phyloP scores from a whole-genome alignment of 352 stramenopile genomes.

The Phytophthora tubulina region DNA sequence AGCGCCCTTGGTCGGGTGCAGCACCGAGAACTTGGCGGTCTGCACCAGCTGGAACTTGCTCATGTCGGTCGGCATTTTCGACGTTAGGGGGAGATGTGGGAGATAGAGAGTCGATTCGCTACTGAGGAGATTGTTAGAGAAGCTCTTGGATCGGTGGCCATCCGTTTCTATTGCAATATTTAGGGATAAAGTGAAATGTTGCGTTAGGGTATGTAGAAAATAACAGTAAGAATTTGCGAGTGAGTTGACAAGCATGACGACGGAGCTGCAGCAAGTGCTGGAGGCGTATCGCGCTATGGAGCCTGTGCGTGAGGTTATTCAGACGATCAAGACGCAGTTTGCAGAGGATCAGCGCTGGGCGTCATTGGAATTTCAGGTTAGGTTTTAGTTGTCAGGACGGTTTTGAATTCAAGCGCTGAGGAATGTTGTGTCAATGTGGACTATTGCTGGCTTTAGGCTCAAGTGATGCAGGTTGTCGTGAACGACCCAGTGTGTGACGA shows the following conservation, averaged over 20 bases:
- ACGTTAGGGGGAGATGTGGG: neutral
- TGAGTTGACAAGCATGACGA: constrained; percentile 14
- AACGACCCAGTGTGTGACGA: constrained; percentile 64
- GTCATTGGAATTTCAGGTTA: constrained; percentile 68
- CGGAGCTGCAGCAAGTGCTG: constrained; percentile 52
- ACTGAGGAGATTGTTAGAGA: constrained; percentile 5
- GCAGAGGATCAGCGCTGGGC: constrained; percentile 47
- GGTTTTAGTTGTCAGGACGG: neutral
- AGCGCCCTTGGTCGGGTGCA: constrained; percentile 62
- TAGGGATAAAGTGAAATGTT: neutral
- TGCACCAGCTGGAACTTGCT: constrained; percentile 70
- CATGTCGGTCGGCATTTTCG: constrained; percentile 57
- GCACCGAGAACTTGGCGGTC: constrained; percentile 75
- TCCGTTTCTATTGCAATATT: constrained; percentile 20
- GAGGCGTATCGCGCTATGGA: constrained; percentile 76
- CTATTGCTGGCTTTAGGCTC: constrained; percentile 44
- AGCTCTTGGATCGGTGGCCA: neutral
- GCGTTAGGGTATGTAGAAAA: too few species aligned
- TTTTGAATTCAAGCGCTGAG: too few species aligned
- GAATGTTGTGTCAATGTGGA: neutral
- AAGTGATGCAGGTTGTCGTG: constrained; percentile 62
- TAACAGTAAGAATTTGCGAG: neutral
- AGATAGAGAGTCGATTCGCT: constrained; percentile 31
- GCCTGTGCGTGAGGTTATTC: constrained; percentile 56
- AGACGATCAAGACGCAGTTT: constrained; percentile 46